phyloP scores from a whole-genome alignment of 2,329 filamentous ascomycete genomes.

The Aspergillus fischeri region DNA sequence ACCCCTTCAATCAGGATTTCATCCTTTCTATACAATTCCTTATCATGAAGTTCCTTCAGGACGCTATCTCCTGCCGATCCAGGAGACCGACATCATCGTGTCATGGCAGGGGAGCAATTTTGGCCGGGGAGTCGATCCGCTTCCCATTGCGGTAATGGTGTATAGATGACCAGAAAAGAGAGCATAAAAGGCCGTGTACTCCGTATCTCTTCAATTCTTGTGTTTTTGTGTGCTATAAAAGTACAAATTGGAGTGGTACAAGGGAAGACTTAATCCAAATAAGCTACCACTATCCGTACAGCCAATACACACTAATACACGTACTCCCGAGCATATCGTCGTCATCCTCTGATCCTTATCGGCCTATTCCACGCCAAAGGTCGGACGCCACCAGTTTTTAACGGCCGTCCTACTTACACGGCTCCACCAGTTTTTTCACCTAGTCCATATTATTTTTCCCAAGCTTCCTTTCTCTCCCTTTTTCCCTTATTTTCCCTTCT shows the following conservation, averaged over 20 bases:
- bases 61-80: neutral
- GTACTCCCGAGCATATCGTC: neutral
- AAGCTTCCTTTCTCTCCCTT: neutral
- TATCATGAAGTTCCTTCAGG: neutral
- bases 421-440: neutral
- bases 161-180: neutral
- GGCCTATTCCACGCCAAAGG: neutral
- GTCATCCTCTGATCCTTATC: neutral
- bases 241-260: neutral
- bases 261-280: neutral
- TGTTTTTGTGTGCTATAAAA: neutral
- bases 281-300: neutral
- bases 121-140: neutral
- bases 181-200: neutral
- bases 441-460: neutral
- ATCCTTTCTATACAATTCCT: neutral
- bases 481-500: neutral
- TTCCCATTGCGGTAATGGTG: neutral
- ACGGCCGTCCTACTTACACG: neutral
- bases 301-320: too few species aligned
- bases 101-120: neutral
- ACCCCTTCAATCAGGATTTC: neutral
- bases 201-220: neutral
- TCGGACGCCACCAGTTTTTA: constrained; percentile 1
- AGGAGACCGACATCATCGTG: neutral